Evolutionary conservation across 192 early-diverging fungal genomes (phyloP), one percentile per base, ranked within the genome.

Genomic region (Fimicolochytrium jonesii): DNA sequence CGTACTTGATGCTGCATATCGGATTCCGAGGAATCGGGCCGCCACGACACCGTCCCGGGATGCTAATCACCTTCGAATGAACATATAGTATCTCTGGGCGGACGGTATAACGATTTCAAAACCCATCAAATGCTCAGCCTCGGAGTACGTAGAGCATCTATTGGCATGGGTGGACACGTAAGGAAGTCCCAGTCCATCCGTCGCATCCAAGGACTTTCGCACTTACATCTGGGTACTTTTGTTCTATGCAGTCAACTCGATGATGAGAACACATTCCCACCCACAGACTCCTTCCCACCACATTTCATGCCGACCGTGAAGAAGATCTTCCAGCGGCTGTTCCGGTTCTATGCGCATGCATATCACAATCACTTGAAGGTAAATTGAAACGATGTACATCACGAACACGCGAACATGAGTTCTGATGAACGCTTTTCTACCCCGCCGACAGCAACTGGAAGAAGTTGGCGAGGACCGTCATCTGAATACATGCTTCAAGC

Each of bases 41-140:
- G n/a, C n/a, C n/a, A n/a, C n/a, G n/a, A n/a, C n/a, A n/a, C n/a
- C n/a, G n/a, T n/a, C n/a, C n/a, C n/a, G n/a, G n/a, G n/a, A n/a
- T n/a, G n/a, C n/a, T n/a, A n/a, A n/a, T n/a, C n/a, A n/a, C n/a
- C n/a, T n/a, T n/a, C n/a, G n/a, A n/a, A n/a, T n/a, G n/a, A n/a
- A n/a, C n/a, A n/a, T n/a, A n/a, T n/a, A 74, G 37, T 74, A 74
- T 50, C 59, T 71, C 17, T 71, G 72, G 67, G 67, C 72, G 10
- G 72, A 71, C 60, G 72, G 72, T 3, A 72, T 65, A 35, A 44
- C 61, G 2, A 51, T 63, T 9, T 42, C 55, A 86, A 58, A 69
- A 50, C 69, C 69, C 1, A 44, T 56, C 25, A 45, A 55, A 35
- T 66, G 63, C 32, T 33, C 69, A 36, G 69, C 67, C 6, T 67